Base-by-base conservation (phyloP, 441 rosid genomes). In the Jatropha podagrica region DNA sequence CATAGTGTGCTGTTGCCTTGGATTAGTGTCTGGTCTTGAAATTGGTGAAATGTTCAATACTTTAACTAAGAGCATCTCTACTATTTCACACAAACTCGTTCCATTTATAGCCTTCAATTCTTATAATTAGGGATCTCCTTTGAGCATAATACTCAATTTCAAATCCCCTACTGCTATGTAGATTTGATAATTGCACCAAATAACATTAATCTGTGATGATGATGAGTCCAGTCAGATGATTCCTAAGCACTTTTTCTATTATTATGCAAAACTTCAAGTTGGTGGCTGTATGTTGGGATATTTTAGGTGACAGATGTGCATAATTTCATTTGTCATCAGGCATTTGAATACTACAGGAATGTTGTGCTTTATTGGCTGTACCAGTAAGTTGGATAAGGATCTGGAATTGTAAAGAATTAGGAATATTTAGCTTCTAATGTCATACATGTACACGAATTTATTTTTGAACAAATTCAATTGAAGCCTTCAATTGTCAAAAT, bases 401-500 rank as follows among this genome's bases (percentile, higher is more conserved):
- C 18, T 32, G 10, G 18, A 63, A 37, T 70, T 37, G 27, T 52
- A 55, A 66, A 44, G 12, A 3, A n/a, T 44, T 7, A 10, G 60
- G 44, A 27, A 51, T 27, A 49, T 68, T 49, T 68, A 14, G 54
- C n/a, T 48, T 68, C 37, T 15, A 48, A 14, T 20, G 27, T 68
- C 58, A 52, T 4, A 11, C 32, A 32, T 15, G 32, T 51, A 17
- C 17, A 40, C 12, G 71, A 67, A 59, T 42, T 7, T 41, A 5
- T 48, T 58, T 71, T 0, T 42, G 13, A 17, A 55, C 46, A 18
- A 70, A 42, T 4, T 18, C 40, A 14, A 12, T 23, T n/a, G 14
- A 12, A 49, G 9, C 49, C 37, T 46, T 72, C 5, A 85, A 32
- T 61, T 76, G 14, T 96, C 96, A 15, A 92, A 84, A 72, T 26